Conservation (phyloP, 108 stramenopile species). For the Pseudonitzschia pungens region DNA sequence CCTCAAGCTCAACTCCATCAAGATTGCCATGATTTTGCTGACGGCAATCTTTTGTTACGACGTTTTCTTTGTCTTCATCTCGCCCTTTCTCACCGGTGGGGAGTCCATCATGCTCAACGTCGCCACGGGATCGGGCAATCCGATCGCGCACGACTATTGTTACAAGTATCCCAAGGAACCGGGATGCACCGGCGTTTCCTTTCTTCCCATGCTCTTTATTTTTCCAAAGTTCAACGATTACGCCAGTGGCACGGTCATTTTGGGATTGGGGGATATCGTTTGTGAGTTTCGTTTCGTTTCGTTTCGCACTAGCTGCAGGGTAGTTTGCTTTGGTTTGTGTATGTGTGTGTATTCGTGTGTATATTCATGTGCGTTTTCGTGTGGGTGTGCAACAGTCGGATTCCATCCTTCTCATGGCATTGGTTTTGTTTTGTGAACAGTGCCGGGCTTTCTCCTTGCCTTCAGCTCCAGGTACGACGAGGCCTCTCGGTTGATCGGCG, state of each 20-base stretch:
- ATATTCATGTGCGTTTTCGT: too few relatives aligned
- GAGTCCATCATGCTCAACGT: constrained; percentile 81
- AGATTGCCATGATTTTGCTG: constrained; percentile 76
- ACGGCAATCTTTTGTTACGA: constrained; percentile 87
- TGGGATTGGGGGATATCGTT: constrained; percentile 91
- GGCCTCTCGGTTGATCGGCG: constrained; percentile 54
- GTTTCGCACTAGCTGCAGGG: too few relatives aligned
- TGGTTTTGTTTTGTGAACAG: constrained; percentile 3
- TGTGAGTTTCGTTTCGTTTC: too few relatives aligned
- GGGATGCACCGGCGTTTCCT: constrained; percentile 56
- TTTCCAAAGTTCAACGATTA: constrained; percentile 81
- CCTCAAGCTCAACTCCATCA: constrained; percentile 67
- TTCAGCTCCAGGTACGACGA: constrained; percentile 67
- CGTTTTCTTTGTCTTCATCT: constrained; percentile 90
- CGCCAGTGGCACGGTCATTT: constrained; percentile 66
- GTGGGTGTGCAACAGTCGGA: too few relatives aligned
- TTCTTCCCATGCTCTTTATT: constrained; percentile 83
- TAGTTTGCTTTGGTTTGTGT: too few relatives aligned
- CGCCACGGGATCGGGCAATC: constrained; percentile 64
- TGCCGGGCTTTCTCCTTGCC: constrained; percentile 81
- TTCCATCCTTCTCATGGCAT: not conserved
- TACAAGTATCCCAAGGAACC: constrained; percentile 61
- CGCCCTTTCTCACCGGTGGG: constrained; percentile 67
- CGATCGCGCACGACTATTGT: constrained; percentile 24
- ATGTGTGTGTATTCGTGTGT: too few relatives aligned